Base-by-base conservation (phyloP, 495 filamentous ascomycete species). In the Xanthoparmelia taractica region DNA sequence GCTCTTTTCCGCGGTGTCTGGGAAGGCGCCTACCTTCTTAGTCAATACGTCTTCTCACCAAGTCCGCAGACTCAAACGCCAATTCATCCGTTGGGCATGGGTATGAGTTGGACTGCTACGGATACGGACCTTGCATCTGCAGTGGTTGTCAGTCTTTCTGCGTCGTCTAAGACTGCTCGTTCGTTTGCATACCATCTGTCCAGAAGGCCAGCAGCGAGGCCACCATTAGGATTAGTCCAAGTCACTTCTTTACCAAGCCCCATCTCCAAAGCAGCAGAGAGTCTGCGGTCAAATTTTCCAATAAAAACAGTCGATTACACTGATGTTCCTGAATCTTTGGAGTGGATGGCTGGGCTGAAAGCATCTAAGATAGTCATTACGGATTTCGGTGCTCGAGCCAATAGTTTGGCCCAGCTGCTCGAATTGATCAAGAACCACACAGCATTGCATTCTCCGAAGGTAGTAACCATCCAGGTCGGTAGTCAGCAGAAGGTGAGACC, bases 101-200 rank as follows among this genome's bases (percentile, higher is more conserved):
- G 5, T 52, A 52, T 52, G 47, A 52, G 20, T 23, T 52, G 47
- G 47, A 52, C 47, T 52, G 47, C 47, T 52, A 1, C 0, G 17
- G 47, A 52, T 52, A 27, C 47, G 47, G 47, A 52, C 18, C 47
- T 52, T 23, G 8, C 47, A 23, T 52, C 47, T 52, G 47, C 47
- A 52, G 17, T 52, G 4, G 12, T 52, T 25, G 47, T 52, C 17
- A 52, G 47, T 52, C 20, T 52, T 25, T 23, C 47, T 52, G 47
- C 47, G 17, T 52, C 47, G 29, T 25, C 10, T 10, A 52, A 52
- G 20, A 52, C 47, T 23, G 47, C 47, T 52, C 47, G 47, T 52
- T 52, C 47, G 3, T 50, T 50, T 50, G 45, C 45, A 52, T 52
- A 23, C 47, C 47, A 52, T 23, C 10, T 52, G 29, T 52, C 47